These are phyloP conservation scores for Oryza punctata DNA, from an alignment of 176 grass and related monocot genomes.

Conservation along the genomic window DNA sequence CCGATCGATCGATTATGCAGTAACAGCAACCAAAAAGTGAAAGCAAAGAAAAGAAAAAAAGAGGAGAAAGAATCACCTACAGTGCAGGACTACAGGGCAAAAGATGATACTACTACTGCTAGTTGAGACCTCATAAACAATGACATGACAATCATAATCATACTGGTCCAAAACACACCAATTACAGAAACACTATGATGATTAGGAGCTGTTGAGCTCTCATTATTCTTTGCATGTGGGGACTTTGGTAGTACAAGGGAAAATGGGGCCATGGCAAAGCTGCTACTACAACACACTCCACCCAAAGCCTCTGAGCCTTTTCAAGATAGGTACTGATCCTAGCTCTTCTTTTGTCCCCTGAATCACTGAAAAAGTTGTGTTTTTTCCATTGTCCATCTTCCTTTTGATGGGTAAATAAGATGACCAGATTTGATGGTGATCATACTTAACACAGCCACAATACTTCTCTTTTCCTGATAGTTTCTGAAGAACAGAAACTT, in stretches of 20 bases:
- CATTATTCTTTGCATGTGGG: constrained; percentile 30
- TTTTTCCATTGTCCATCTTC: not conserved
- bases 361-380: constrained; percentile 32
- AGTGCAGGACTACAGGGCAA: not conserved
- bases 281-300: constrained; percentile 27
- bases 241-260: constrained; percentile 27
- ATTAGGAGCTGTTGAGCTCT: constrained; percentile 50
- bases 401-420: not conserved
- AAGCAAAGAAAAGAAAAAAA: constrained; percentile 29
- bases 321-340: constrained; percentile 16
- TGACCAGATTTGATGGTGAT: constrained; percentile 14
- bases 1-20: constrained; percentile 32
- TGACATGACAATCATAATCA: constrained; percentile 51
- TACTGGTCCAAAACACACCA: constrained; percentile 34
- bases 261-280: constrained; percentile 37
- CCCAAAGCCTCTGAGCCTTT: constrained; percentile 18
- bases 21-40: constrained; percentile 32
- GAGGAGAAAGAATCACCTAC: constrained; percentile 12
- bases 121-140: constrained; percentile 29
- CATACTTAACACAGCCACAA: not conserved
- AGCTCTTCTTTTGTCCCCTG: constrained; percentile 31
- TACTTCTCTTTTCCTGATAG: not conserved
- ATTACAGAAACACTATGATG: constrained; percentile 47
- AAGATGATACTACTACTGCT: not conserved
- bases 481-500: not conserved